Evolutionary conservation across 164 flowering plant genomes (phyloP).

Genomic region (Aristolochia fimbriata): DNA sequence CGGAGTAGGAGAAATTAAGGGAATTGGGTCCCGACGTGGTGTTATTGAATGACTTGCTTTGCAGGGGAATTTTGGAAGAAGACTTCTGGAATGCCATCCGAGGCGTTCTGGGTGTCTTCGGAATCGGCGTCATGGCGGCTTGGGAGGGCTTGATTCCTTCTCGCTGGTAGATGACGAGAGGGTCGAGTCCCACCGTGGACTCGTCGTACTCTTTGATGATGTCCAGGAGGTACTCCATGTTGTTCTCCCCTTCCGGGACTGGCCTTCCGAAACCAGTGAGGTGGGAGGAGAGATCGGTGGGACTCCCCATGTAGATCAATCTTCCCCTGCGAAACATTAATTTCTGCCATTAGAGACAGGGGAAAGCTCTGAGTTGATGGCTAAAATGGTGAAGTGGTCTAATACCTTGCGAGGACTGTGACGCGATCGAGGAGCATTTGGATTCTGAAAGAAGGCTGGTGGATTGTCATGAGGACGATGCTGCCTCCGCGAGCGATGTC

Average conservation of each 20-base stretch:
- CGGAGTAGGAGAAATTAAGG: conserved; percentile 19
- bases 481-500: conserved; percentile 62
- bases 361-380: too few relatives aligned
- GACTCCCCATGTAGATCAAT: conserved; percentile 51
- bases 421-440: conserved; percentile 69
- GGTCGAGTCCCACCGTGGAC: conserved; percentile 59
- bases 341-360: too few relatives aligned
- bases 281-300: conserved; percentile 34
- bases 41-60: conserved; percentile 1
- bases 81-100: conserved; percentile 3
- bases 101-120: conserved; percentile 22
- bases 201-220: conserved; percentile 77
- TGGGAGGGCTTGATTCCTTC: conserved; percentile 54
- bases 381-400: too few relatives aligned
- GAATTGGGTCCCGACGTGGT: conserved; percentile 24
- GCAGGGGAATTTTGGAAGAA: background rate
- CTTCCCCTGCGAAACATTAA: conserved; percentile 35
- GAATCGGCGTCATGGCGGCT: conserved; percentile 44
- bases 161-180: conserved; percentile 47
- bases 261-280: conserved; percentile 64
- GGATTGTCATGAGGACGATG: conserved; percentile 82
- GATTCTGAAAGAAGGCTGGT: conserved; percentile 72
- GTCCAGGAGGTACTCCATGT: conserved; percentile 61
- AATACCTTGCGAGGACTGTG: conserved; percentile 54
- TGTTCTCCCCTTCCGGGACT: conserved; percentile 64